Evolutionary conservation across 1,284 basidiomycete genomes (phyloP).

Genomic region (Tranzscheliella williamsii): DNA sequence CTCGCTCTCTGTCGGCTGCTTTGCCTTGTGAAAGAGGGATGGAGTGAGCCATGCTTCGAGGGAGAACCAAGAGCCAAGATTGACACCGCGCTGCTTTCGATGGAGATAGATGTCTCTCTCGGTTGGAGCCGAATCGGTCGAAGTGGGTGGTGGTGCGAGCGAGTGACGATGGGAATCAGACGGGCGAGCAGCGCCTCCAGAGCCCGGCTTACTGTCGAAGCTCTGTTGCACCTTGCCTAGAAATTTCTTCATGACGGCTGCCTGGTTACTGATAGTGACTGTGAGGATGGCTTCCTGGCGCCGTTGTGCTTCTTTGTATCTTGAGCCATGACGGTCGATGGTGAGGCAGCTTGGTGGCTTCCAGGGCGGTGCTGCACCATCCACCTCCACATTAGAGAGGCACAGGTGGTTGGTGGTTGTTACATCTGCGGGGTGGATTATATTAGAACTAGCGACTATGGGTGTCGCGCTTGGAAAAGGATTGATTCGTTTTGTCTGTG

Average conservation of each 20-base stretch:
- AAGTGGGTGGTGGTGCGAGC: slow-evolving; percentile 19
- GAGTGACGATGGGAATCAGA: slow-evolving; percentile 3
- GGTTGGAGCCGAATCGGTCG: slow-evolving; percentile 21
- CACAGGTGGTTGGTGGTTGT: too few relatives aligned
- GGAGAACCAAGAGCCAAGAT: slow-evolving; percentile 69
- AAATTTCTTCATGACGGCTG: slow-evolving; percentile 41
- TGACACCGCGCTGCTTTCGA: slow-evolving; percentile 78
- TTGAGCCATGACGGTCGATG: not conserved
- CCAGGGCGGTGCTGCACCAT: too few relatives aligned
- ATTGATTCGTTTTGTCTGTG: too few relatives aligned
- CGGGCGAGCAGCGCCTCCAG: not conserved
- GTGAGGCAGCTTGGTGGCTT: not conserved
- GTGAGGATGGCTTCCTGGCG: too few relatives aligned
- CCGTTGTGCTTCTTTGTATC: too few relatives aligned
- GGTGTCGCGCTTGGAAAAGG: too few relatives aligned
- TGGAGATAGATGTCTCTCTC: slow-evolving; percentile 67
- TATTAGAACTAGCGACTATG: too few relatives aligned
- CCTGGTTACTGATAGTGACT: not conserved
- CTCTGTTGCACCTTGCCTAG: slow-evolving; percentile 27
- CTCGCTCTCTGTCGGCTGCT: slow-evolving; percentile 46
- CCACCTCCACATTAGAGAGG: too few relatives aligned
- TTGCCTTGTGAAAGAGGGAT: slow-evolving; percentile 44
- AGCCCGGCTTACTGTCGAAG: slow-evolving; percentile 6
- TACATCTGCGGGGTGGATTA: too few relatives aligned
- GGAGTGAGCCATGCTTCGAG: slow-evolving; percentile 61